Base-by-base conservation (phyloP, 208 protist genomes). In the Zelonia costaricensis region DNA sequence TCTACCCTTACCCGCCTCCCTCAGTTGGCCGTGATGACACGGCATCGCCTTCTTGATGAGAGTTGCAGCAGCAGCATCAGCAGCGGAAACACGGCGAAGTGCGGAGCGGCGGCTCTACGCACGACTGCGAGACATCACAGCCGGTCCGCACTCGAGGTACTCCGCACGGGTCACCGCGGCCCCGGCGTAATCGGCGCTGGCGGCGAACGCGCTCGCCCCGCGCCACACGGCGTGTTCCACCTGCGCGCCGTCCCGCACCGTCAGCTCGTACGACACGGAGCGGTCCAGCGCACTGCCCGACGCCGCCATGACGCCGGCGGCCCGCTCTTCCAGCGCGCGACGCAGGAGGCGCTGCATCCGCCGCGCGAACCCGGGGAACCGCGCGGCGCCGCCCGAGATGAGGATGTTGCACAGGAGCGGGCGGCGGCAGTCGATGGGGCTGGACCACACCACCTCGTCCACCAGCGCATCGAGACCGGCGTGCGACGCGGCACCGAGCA, bases 81-180 rank as follows among this genome's bases (percentile, higher is more conserved):
- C n/a, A n/a, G n/a, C n/a, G n/a, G n/a, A n/a, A n/a, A n/a, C n/a
- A n/a, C n/a, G n/a, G n/a, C n/a, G n/a, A n/a, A n/a, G n/a, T n/a
- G n/a, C n/a, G n/a, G n/a, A n/a, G n/a, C n/a, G n/a, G 23, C 18
- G 20, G 33, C 33, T 10, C 58, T 54, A 40, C 30, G 33, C 25
- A 31, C 8, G 25, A 23, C 35, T 40, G n/a, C 47, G 20, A 9
- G 8, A 51, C 51, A 79, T 88, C 59, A 99, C 98, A 16, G 80
- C 82, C 42, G 98, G 97, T 38, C 98, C 99, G 48, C 95, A 61
- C 77, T 99, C 99, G 33, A 99, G 92, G 73, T 99, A 99, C 54
- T 98, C 71, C 42, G 67, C 81, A 62, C 98, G 98, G 18, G 97
- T 98, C 46, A 98, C 88, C 31, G 90, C 94, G 10, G 97, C 76